Percentiles rank a stretch among this genome's conserved stretches.
Evolutionary conservation across 2,329 filamentous ascomycete genomes (phyloP).

Genomic region (Claviceps arundinis): DNA sequence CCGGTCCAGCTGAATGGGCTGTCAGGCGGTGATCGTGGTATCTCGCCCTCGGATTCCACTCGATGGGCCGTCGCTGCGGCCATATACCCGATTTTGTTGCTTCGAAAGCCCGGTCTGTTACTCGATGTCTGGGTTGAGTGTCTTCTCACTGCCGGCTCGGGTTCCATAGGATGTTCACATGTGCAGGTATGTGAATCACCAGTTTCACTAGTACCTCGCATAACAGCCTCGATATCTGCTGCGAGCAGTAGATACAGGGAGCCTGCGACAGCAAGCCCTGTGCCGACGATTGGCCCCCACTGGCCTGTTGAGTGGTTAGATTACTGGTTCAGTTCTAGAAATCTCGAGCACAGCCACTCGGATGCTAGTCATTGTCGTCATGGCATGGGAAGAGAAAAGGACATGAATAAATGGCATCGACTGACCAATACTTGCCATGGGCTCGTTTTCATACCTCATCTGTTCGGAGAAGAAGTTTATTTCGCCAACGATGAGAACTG

Average conservation of each 20-base stretch:
- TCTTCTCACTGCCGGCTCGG: not conserved
- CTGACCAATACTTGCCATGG: slow-evolving; percentile 46
- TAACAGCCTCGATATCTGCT: slow-evolving; percentile 13
- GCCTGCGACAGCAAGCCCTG: slow-evolving; percentile 41
- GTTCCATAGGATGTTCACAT: slow-evolving; percentile 7
- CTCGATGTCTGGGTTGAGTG: not conserved
- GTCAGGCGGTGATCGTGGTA: not conserved
- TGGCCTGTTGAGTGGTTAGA: slow-evolving; percentile 26
- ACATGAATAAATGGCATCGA: slow-evolving; percentile 1
- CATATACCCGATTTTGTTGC: not conserved
- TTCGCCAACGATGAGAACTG: slow-evolving; percentile 49
- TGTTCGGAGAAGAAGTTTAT: slow-evolving; percentile 48
- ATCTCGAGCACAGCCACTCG: too few species aligned
- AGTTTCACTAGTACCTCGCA: slow-evolving; percentile 1
- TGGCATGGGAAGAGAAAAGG: not conserved
- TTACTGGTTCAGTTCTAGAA: too few species aligned
- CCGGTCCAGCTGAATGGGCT: not conserved
- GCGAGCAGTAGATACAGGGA: slow-evolving; percentile 43
- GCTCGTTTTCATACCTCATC: slow-evolving; percentile 46
- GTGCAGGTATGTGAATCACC: slow-evolving; percentile 5
- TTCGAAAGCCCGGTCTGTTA: not conserved
- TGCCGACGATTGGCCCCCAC: slow-evolving; percentile 48
- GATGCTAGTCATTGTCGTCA: not conserved
- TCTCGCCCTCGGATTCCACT: not conserved
- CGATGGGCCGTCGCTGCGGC: not conserved